Evolutionary conservation across 2,329 filamentous ascomycete genomes (phyloP).

Genomic region (Ophiostoma triangulosporum): DNA sequence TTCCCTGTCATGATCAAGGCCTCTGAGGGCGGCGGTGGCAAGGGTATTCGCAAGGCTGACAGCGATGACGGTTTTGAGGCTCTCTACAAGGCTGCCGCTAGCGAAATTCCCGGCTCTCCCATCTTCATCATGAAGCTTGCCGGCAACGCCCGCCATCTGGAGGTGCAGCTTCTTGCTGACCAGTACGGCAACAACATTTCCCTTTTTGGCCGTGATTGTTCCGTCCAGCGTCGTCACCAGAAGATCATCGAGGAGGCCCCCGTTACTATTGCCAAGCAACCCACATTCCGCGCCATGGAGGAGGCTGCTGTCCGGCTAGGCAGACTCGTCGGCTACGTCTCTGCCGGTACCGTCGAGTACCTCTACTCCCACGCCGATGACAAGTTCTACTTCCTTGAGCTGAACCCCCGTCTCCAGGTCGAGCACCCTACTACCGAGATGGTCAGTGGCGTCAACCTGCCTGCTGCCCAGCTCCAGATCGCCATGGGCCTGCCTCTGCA

Average conservation of each 20-base stretch:
- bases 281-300: slow-evolving; percentile 93
- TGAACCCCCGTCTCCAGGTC: slow-evolving; percentile 98
- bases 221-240: slow-evolving; percentile 93
- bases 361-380: slow-evolving; percentile 95
- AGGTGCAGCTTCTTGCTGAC: slow-evolving; percentile 93
- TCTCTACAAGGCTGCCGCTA: slow-evolving; percentile 90
- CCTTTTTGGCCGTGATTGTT: slow-evolving; percentile 95
- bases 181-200: slow-evolving; percentile 99
- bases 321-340: slow-evolving; percentile 92
- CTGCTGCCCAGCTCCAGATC: slow-evolving; percentile 93
- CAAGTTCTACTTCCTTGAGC: slow-evolving; percentile 98
- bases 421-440: slow-evolving; percentile 99
- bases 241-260: slow-evolving; percentile 99
- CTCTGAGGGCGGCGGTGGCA: slow-evolving; percentile 97
- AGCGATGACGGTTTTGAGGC: slow-evolving; percentile 70
- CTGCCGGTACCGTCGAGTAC: slow-evolving; percentile 96
- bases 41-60: slow-evolving; percentile 94
- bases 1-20: slow-evolving; percentile 99
- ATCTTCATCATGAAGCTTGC: slow-evolving; percentile 99
- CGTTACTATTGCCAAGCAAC: slow-evolving; percentile 82
- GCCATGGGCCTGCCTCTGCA: slow-evolving; percentile 97
- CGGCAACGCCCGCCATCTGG: slow-evolving; percentile 88
- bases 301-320: slow-evolving; percentile 89
- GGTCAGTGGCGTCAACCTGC: slow-evolving; percentile 95
- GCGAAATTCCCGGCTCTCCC: slow-evolving; percentile 93